Base-by-base conservation (phyloP, 495 filamentous ascomycete species). In the Daldinia grandis region DNA sequence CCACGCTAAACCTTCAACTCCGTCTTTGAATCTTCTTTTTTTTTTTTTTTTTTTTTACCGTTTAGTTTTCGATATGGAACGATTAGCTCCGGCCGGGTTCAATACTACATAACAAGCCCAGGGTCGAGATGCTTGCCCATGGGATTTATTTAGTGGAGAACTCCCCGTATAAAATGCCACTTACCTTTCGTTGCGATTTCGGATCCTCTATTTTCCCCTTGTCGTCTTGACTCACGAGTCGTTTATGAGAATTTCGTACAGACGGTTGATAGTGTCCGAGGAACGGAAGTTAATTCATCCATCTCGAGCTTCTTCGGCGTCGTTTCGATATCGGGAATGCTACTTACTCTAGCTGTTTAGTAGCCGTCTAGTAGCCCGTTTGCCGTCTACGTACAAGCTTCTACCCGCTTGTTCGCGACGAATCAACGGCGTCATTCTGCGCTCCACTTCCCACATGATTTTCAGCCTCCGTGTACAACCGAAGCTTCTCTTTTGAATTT, bases 401-500 rank as follows among this genome's bases (percentile, higher is more conserved):
- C 49, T 19, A 38, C 40, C 24, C 64, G 63, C 64, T 66, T 66
- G 69, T 59, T 62, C 24, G 15, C 24, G 21, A 50, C 59, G n/a
- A 68, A 64, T 64, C 56, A 68, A 54, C 60, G 49, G 49, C 49
- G 31, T 61, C 53, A 53, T 61, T 31, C 10, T 21, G 10, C 51
- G 49, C 59, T 72, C 69, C 69, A 64, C 69, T 53, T 58, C 33
- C 64, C 73, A 73, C 75, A 77, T 75, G 73, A 72, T 69, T 69
- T 65, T 71, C 53, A 73, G 73, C 70, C 73, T 64, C 75, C 75
- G 75, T 65, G 49, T 69, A 56, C 69, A 77, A 69, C 73, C 75
- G 75, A 69, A 50, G 37, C 59, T 37, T 51, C 24, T 28, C 19
- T 35, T 33, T 2, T 28, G 55, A 68, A 62, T 59, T 54, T 56